A percentile compares a stretch with the other conserved stretches of the same genome.
These are phyloP conservation scores for Xylaria digitata DNA, from an alignment of 2,329 filamentous ascomycete genomes.

Conservation along the genomic window DNA sequence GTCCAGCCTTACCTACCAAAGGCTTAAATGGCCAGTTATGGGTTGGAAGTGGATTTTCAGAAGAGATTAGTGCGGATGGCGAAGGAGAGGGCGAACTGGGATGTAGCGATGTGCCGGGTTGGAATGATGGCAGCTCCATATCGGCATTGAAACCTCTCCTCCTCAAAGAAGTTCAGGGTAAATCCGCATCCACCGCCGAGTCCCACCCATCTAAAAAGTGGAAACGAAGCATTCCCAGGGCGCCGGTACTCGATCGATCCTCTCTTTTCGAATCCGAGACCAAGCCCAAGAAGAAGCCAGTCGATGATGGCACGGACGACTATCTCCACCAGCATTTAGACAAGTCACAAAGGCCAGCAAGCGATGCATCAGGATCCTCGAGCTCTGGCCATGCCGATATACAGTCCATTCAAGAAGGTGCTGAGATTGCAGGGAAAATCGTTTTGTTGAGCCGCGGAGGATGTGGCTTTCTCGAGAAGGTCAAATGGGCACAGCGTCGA, in stretches of 20 bases:
- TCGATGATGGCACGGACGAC: constrained; percentile 85
- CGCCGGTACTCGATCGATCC: constrained; percentile 49
- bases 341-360: constrained; percentile 49
- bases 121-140: constrained; percentile 72
- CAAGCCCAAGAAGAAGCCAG: constrained; percentile 48
- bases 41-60: constrained; percentile 92
- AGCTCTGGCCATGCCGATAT: constrained; percentile 81
- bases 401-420: constrained; percentile 88
- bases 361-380: constrained; percentile 51
- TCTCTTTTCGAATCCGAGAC: constrained; percentile 42
- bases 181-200: constrained; percentile 47
- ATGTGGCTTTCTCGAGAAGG: constrained; percentile 96
- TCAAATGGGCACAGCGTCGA: constrained; percentile 93
- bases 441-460: constrained; percentile 91
- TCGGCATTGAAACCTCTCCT: constrained; percentile 56
- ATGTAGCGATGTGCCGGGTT: constrained; percentile 93
- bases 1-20: constrained; percentile 77
- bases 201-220: constrained; percentile 51
- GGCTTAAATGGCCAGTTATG: constrained; percentile 91
- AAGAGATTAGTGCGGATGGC: constrained; percentile 75
- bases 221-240: constrained; percentile 52
- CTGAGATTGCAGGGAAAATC: constrained; percentile 93
- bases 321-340: constrained; percentile 72
- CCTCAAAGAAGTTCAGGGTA: constrained; percentile 50
- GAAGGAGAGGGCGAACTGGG: constrained; percentile 85